phyloP scores from a whole-genome alignment of 2,329 filamentous ascomycete species.

The Teratosphaeria epicoccoides region DNA sequence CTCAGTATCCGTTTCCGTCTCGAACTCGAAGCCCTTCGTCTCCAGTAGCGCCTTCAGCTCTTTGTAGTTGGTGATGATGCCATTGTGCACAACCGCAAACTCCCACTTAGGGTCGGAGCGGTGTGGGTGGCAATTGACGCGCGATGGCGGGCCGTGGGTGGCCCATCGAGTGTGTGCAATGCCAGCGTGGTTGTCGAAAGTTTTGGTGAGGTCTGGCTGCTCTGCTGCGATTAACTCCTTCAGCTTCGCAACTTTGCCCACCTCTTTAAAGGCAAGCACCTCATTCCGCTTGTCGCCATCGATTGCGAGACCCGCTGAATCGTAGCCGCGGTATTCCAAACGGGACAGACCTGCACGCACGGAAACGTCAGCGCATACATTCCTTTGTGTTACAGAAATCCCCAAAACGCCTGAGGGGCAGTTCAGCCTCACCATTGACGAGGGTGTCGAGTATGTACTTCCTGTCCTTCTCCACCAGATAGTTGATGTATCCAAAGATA shows the following conservation, averaged over 20 bases:
- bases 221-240: conserved; percentile 81
- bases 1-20: conserved; percentile 98
- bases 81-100: conserved; percentile 96
- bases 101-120: conserved; percentile 93
- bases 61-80: conserved; percentile 99
- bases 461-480: conserved; percentile 96
- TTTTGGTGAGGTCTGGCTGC: conserved; percentile 76
- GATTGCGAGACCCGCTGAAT: conserved; percentile 89
- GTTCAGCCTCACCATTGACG: conserved; percentile 65
- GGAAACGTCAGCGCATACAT: conserved; percentile 17
- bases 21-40: conserved; percentile 94
- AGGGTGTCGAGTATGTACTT: conserved; percentile 93
- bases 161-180: conserved; percentile 99
- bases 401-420: conserved; percentile 6
- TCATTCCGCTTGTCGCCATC: conserved; percentile 99
- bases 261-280: conserved; percentile 95
- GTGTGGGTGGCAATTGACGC: conserved; percentile 96
- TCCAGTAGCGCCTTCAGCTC: conserved; percentile 88
- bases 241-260: conserved; percentile 96
- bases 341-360: conserved; percentile 64
- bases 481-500: conserved; percentile 92
- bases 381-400: neutral
- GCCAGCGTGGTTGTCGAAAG: conserved; percentile 95
- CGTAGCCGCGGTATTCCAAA: conserved; percentile 97
- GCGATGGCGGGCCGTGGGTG: conserved; percentile 89